Base-by-base conservation (phyloP, 208 protist species). In the Porcisia hertigi region DNA sequence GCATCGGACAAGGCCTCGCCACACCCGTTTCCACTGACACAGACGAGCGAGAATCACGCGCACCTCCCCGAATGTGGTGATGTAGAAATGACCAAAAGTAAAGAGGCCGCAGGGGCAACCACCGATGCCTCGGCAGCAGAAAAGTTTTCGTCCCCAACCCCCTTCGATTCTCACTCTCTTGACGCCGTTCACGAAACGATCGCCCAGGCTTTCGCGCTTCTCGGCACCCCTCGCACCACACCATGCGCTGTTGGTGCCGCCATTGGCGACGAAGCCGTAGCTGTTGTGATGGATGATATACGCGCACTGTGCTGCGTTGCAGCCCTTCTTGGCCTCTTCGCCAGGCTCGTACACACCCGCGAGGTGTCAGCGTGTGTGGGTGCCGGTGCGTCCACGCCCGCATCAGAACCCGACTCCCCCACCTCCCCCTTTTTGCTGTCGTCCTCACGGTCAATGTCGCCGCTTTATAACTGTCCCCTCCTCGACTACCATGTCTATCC, bases 311-410 rank as follows among this genome's bases (percentile, higher is more conserved):
- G 72, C 53, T 82, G 77, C 49, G 67, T 82, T 0, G 58, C 64
- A n/a, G 72, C 65, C 14, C 63, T 82, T 8, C 59, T 82, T 11
- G 45, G 62, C 39, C 67, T 84, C 54, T 93, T 89, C 71, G 69
- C 84, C 6, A 55, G 81, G 36, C 66, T 93, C 2, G 77, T 90
- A 23, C 69, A 60, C 20, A 69, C 77, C 39, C 81, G 72, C n/a
- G 86, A 93, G 9, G 47, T n/a, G 57, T 57, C 25, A 25, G 58
- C 71, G n/a, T 49, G 55, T 25, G 55, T 4, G n/a, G 12, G 0
- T 23, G 62, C 25, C 20, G 30, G 20, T n/a, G 5, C 34, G 20
- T n/a, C 3, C 8, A 14, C 41, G 16, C 39, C 59, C 34, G 16
- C 59, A 43, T 39, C 36, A 7, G 36, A 65, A 18, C 59, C 34